Evolutionary conservation across 495 filamentous ascomycete species (phyloP).

Genomic region (Aspergillus funiculosus): DNA sequence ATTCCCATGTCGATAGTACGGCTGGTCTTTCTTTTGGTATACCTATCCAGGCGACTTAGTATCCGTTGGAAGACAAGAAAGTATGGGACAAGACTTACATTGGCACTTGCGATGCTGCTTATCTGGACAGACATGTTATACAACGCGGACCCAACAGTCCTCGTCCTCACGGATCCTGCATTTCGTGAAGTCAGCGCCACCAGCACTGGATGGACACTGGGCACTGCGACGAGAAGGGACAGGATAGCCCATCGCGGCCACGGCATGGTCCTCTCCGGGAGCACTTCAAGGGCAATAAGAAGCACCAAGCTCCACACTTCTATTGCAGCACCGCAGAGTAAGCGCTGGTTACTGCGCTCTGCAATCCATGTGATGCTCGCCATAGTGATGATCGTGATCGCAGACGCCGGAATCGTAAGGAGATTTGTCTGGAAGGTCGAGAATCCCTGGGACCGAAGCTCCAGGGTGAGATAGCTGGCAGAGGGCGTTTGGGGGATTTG

Average conservation of each 20-base stretch:
- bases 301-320: constrained; percentile 55
- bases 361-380: constrained; percentile 44
- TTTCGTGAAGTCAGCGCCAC: constrained; percentile 45
- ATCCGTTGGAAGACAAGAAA: not conserved
- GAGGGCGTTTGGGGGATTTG: constrained; percentile 46
- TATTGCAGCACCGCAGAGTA: constrained; percentile 37
- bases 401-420: constrained; percentile 49
- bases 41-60: constrained; percentile 26
- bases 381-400: constrained; percentile 35
- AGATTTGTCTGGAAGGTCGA: constrained; percentile 61
- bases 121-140: constrained; percentile 50
- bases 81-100: constrained; percentile 32
- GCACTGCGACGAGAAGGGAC: constrained; percentile 52
- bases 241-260: constrained; percentile 43
- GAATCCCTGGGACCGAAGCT: constrained; percentile 54
- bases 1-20: constrained; percentile 51
- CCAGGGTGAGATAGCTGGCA: constrained; percentile 56
- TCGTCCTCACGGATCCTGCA: constrained; percentile 50
- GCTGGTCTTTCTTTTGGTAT: constrained; percentile 46
- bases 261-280: constrained; percentile 7
- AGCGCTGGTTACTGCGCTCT: constrained; percentile 46
- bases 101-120: constrained; percentile 48
- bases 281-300: constrained; percentile 29
- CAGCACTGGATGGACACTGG: constrained; percentile 27
- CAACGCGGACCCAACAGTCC: constrained; percentile 51